Conservation (phyloP, 345 rosid genomes). For the Eucalyptus melliodora region DNA sequence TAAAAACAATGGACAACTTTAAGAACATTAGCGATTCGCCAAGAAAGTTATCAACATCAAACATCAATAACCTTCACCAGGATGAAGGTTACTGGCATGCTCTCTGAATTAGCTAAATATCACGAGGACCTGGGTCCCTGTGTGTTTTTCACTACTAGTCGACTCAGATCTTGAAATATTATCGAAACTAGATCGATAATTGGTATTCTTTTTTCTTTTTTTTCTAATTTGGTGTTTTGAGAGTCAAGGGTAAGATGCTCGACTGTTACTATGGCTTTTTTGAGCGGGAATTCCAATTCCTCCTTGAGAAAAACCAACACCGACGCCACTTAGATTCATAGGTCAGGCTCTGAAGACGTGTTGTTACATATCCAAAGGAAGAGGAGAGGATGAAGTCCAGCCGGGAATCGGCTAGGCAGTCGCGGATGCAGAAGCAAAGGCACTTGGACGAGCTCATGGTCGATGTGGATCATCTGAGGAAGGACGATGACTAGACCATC, state of each 20-base stretch:
- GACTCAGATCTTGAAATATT: neutral
- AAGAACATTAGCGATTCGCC: too few species aligned
- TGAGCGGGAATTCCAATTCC: conserved; percentile 25
- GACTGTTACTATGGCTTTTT: conserved; percentile 34
- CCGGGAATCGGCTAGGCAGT: conserved; percentile 70
- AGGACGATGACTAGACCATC: conserved; percentile 30
- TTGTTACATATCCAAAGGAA: conserved; percentile 41
- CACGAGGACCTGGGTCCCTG: too few species aligned
- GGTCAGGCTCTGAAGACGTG: conserved; percentile 45
- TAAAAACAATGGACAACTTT: too few species aligned
- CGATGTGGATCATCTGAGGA: conserved; percentile 34
- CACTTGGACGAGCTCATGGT: conserved; percentile 56
- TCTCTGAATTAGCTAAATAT: too few species aligned
- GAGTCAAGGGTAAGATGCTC: neutral
- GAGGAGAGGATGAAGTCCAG: conserved; percentile 75
- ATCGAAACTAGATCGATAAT: too few species aligned
- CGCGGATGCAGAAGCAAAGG: conserved; percentile 76
- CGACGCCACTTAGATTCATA: conserved; percentile 1
- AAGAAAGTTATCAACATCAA: too few species aligned
- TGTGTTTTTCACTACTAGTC: neutral
- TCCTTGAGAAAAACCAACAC: conserved; percentile 10
- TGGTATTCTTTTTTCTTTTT: too few species aligned
- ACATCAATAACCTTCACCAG: too few species aligned
- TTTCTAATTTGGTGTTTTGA: neutral
- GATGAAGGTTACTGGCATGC: too few species aligned